These are phyloP conservation scores for Yamagishiella unicocca DNA, from an alignment of 139 green algal genomes.

Conservation along the genomic window DNA sequence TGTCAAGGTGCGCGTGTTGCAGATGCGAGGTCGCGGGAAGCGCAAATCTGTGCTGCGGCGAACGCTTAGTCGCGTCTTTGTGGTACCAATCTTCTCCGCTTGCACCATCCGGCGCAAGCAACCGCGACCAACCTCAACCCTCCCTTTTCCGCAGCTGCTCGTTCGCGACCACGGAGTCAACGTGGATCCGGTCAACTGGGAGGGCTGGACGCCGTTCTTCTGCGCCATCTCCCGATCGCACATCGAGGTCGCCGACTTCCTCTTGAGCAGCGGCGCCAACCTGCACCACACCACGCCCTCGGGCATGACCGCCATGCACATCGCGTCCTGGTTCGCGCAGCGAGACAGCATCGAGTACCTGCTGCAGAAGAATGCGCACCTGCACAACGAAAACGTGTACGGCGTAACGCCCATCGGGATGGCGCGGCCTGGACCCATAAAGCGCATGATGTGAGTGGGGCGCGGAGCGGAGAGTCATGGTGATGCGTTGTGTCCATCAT, in stretches of 20 bases:
- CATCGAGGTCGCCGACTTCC: conserved; percentile 43
- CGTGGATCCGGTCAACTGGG: conserved; percentile 47
- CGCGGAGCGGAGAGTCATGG: background rate
- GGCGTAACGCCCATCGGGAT: conserved; percentile 25
- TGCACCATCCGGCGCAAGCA: no score
- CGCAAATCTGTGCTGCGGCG: no score
- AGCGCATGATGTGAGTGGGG: conserved; percentile 31
- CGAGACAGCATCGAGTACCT: conserved; percentile 28
- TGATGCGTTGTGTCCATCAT: no score
- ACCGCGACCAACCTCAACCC: no score
- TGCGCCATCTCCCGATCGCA: conserved; percentile 42
- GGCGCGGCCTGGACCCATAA: conserved; percentile 40
- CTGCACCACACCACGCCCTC: conserved; percentile 32
- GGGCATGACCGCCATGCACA: conserved; percentile 37
- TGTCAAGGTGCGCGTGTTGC: conserved; percentile 33
- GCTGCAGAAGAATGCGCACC: conserved; percentile 11
- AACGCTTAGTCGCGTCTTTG: no score
- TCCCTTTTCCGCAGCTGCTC: conserved; percentile 25
- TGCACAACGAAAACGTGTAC: conserved; percentile 34
- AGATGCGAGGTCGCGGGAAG: no score
- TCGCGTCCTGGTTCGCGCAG: conserved; percentile 39
- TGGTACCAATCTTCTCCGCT: no score
- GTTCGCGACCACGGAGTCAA: conserved; percentile 14
- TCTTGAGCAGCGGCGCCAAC: conserved; percentile 38
- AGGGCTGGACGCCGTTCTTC: conserved; percentile 55